phyloP scores from a whole-genome alignment of 768 basidiomycete genomes.

The Galerina marginata region DNA sequence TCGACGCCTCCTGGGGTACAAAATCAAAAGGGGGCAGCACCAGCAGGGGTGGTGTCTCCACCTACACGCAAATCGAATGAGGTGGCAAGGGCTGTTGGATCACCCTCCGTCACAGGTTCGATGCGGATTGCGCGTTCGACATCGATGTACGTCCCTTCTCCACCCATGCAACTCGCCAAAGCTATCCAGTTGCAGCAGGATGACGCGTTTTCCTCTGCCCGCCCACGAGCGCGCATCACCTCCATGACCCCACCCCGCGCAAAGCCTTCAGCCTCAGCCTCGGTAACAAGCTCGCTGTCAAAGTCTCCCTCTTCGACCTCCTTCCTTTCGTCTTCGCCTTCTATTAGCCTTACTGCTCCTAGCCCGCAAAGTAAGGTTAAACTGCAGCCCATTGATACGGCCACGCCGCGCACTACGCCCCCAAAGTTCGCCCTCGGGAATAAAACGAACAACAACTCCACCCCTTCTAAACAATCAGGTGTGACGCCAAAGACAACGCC shows the following conservation, averaged over 20 bases:
- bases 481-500: constrained; percentile 28
- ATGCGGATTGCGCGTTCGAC: constrained; percentile 30
- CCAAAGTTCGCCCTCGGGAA: constrained; percentile 33
- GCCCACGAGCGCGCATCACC: constrained; percentile 43
- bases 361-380: constrained; percentile 41
- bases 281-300: constrained; percentile 27
- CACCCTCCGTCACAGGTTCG: constrained; percentile 31
- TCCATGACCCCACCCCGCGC: constrained; percentile 47
- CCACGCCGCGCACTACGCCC: constrained; percentile 38
- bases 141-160: constrained; percentile 29
- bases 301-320: constrained; percentile 31
- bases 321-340: constrained; percentile 31
- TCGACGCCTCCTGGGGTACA: constrained; percentile 22
- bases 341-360: constrained; percentile 46
- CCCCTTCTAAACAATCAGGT: constrained; percentile 22
- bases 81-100: constrained; percentile 11
- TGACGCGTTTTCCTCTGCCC: constrained; percentile 37
- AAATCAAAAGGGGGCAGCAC: no score
- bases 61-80: constrained; percentile 15
- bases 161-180: constrained; percentile 25
- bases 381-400: constrained; percentile 22
- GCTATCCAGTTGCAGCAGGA: constrained; percentile 16
- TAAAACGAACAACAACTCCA: constrained; percentile 14
- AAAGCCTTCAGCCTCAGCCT: constrained; percentile 18
- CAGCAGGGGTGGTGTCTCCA: constrained; percentile 27